Percentiles rank a stretch among this genome's conserved stretches.
These are phyloP conservation scores for Sclerotinia trifoliorum DNA, from an alignment of 2,329 filamentous ascomycete genomes.

Conservation along the genomic window DNA sequence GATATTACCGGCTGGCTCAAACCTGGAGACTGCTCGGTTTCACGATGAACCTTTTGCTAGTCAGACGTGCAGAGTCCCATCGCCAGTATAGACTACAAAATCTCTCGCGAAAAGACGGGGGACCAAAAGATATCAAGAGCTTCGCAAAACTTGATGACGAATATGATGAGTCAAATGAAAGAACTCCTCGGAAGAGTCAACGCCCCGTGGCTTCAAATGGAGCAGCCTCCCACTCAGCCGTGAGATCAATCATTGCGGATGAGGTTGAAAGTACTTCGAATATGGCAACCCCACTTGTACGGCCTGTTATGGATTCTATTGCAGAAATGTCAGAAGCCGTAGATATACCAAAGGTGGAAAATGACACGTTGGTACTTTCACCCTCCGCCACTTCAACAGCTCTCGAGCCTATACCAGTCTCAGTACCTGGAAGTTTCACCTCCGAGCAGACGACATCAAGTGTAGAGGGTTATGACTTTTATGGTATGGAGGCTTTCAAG, in stretches of 20 bases:
- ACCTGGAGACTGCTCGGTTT: constrained; percentile 63
- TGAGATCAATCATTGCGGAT: constrained; percentile 33
- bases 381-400: constrained; percentile 31
- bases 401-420: constrained; percentile 35
- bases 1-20: constrained; percentile 60
- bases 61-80: constrained; percentile 57
- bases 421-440: constrained; percentile 27
- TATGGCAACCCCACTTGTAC: constrained; percentile 57
- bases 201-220: constrained; percentile 24
- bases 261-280: constrained; percentile 64
- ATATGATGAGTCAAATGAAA: constrained; percentile 27
- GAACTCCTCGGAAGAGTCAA: constrained; percentile 33
- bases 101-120: constrained; percentile 31
- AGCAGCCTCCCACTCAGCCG: constrained; percentile 26
- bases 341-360: constrained; percentile 38
- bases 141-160: constrained; percentile 27
- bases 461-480: constrained; percentile 63
- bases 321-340: constrained; percentile 31
- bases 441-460: constrained; percentile 31
- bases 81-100: constrained; percentile 47
- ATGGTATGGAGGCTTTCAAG: constrained; percentile 55
- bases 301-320: constrained; percentile 46
- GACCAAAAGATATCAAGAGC: constrained; percentile 25
- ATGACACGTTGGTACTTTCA: constrained; percentile 36
- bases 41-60: constrained; percentile 54